These are phyloP conservation scores for Xylaria sp. DNA, from an alignment of 2,329 filamentous ascomycete genomes.

Conservation along the genomic window DNA sequence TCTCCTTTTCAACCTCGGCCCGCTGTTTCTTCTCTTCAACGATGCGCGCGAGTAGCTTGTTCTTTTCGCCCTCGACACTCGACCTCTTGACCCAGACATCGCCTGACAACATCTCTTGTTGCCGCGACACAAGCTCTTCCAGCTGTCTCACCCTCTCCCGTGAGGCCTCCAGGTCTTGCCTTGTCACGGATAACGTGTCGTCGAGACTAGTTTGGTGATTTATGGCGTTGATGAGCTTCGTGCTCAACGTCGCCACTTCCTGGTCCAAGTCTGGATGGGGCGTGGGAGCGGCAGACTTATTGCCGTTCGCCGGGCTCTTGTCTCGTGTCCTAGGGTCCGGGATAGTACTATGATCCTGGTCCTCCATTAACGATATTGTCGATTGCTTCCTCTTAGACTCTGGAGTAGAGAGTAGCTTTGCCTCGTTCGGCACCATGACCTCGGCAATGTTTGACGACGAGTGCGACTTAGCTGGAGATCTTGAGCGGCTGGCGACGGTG, in stretches of 20 bases:
- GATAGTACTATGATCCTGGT: conserved; percentile 69
- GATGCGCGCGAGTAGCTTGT: conserved; percentile 58
- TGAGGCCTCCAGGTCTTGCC: conserved; percentile 79
- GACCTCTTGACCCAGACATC: conserved; percentile 77
- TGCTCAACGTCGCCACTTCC: conserved; percentile 88
- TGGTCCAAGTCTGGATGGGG: conserved; percentile 61
- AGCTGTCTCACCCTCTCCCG: conserved; percentile 68
- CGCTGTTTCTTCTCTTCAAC: conserved; percentile 68
- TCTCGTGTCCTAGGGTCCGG: conserved; percentile 64
- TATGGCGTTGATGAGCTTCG: conserved; percentile 95
- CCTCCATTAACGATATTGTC: conserved; percentile 49
- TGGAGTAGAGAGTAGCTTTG: conserved; percentile 38
- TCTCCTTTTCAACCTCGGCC: conserved; percentile 72
- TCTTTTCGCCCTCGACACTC: conserved; percentile 73
- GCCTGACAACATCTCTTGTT: conserved; percentile 71
- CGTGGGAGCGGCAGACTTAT: conserved; percentile 37
- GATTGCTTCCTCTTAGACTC: conserved; percentile 41
- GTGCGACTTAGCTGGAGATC: conserved; percentile 40
- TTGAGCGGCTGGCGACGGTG: conserved; percentile 42
- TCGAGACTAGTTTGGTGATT: conserved; percentile 94
- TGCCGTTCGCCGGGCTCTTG: conserved; percentile 48
- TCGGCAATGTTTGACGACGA: conserved; percentile 34
- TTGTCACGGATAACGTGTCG: conserved; percentile 79
- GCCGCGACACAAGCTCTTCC: conserved; percentile 66
- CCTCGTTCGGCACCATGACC: conserved; percentile 27